Conservation (phyloP, 345 rosid species). For the Lepidium didymum region DNA sequence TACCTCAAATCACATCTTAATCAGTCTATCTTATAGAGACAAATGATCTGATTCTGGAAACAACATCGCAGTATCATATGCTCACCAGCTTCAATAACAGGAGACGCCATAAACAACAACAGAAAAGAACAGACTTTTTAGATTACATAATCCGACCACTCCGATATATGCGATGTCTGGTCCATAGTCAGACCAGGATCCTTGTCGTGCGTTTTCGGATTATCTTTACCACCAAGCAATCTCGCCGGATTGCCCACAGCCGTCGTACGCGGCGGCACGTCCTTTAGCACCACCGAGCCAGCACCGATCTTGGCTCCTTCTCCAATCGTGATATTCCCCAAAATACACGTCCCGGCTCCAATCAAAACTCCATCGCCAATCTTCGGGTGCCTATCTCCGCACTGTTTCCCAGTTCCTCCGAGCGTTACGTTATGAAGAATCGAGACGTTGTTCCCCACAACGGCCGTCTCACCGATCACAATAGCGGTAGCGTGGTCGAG, state of each 20-base stretch:
- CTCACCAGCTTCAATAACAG: constrained; percentile 17
- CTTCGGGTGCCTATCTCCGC: constrained; percentile 89
- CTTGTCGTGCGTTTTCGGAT: constrained; percentile 66
- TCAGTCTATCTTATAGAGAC: constrained; percentile 9
- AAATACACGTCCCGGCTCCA: constrained; percentile 87
- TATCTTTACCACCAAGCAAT: constrained; percentile 82
- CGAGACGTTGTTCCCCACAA: constrained; percentile 80
- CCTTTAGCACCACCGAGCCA: constrained; percentile 79
- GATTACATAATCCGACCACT: constrained; percentile 91
- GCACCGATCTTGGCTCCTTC: constrained; percentile 97
- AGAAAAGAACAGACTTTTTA: constrained; percentile 25
- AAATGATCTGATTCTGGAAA: constrained; percentile 10
- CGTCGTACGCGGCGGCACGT: constrained; percentile 71
- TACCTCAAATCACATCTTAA: constrained; percentile 16
- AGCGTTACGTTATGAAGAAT: constrained; percentile 84
- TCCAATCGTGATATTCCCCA: constrained; percentile 83
- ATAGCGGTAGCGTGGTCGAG: constrained; percentile 85
- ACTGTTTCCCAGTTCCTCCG: constrained; percentile 84
- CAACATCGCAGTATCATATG: constrained; percentile 1
- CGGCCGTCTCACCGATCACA: constrained; percentile 89
- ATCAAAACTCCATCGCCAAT: constrained; percentile 93
- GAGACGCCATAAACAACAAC: constrained; percentile 12
- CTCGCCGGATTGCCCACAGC: constrained; percentile 94
- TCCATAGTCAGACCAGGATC: constrained; percentile 92
- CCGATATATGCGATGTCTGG: constrained; percentile 71